Evolutionary conservation across 2,329 filamentous ascomycete genomes (phyloP), one percentile per base, ranked within the genome.

Genomic region (Massarina eburnea): DNA sequence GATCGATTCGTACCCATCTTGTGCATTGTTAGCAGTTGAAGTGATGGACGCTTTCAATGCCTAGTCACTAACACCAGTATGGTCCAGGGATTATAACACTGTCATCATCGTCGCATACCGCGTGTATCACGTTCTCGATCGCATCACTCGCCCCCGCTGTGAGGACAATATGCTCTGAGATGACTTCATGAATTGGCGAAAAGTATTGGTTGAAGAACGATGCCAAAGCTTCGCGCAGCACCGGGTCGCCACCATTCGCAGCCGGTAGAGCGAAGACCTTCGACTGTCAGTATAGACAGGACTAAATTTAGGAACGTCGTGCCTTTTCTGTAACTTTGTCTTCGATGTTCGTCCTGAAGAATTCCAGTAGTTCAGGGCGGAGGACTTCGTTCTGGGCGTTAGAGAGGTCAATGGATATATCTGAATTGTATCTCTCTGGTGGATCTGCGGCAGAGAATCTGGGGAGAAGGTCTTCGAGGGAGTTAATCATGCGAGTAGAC

Each of bases 61-160:
- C 17, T 14, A 12, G 38, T 20, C 26, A 54, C 61, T 47, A 54
- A 66, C 62, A 48, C 62, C 64, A 67, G 37, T 56, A 57, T 14
- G 64, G 64, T 1, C 64, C 64, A 6, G 62, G 62, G 5, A 64
- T 49, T n/a, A 67, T 52, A 14, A 67, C 52, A 27, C 58, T 59
- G 33, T 67, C 64, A 8, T 61, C 64, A 35, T 64, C 60, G 21
- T 66, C 61, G 40, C 64, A 67, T 2, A 67, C 49, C 6, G 59
- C 48, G 22, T 66, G 52, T 18, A 67, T 51, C 8, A 64, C 27
- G 15, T 45, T 59, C 21, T 65, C 62, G 15, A 67, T 49, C 1
- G 59, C 61, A 41, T 64, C 61, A 14, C 50, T 55, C 2, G 57
- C 58, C 9, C 64, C 62, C 0, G 61, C 59, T 12, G 62, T 64